A percentile compares a stretch with the other conserved stretches of the same genome.
Conservation (phyloP, 139 green algal genomes). For the Chara braunii region DNA sequence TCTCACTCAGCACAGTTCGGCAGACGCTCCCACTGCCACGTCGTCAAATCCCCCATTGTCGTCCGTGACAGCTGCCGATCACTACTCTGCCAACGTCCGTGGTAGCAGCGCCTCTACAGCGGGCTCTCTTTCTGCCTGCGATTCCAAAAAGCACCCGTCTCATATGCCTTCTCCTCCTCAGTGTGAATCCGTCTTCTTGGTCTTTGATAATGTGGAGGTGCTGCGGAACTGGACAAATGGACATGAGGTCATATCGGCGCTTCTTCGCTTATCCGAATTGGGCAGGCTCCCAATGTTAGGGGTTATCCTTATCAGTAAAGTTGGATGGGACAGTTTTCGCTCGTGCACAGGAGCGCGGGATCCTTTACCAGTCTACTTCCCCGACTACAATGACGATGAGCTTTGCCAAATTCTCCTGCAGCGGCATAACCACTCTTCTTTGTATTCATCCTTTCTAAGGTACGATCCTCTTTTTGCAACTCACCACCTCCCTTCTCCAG, state of each 20-base stretch:
- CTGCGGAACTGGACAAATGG: background rate
- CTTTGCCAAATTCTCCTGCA: background rate
- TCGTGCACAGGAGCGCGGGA: conserved; percentile 3
- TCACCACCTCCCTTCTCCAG: no score
- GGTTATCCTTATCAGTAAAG: conserved; percentile 10
- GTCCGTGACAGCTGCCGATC: no score
- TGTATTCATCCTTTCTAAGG: conserved; percentile 12
- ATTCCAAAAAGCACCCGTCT: no score
- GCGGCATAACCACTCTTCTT: background rate
- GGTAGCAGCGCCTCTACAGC: no score
- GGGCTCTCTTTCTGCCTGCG: no score
- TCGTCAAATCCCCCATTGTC: no score
- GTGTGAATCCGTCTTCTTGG: conserved; percentile 15
- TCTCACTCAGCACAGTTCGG: no score
- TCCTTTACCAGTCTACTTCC: conserved; percentile 11
- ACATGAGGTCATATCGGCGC: background rate
- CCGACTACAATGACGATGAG: conserved; percentile 18
- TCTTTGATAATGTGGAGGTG: conserved; percentile 24
- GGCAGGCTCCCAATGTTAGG: conserved; percentile 2
- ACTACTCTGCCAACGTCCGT: no score
- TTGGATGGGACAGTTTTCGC: conserved; percentile 15
- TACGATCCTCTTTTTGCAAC: conserved; percentile 8
- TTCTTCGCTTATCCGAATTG: conserved; percentile 12
- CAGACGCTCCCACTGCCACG: no score
- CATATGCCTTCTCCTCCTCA: no score